phyloP scores from a whole-genome alignment of 805 yeast genomes.

The Ogataea naganishii region DNA sequence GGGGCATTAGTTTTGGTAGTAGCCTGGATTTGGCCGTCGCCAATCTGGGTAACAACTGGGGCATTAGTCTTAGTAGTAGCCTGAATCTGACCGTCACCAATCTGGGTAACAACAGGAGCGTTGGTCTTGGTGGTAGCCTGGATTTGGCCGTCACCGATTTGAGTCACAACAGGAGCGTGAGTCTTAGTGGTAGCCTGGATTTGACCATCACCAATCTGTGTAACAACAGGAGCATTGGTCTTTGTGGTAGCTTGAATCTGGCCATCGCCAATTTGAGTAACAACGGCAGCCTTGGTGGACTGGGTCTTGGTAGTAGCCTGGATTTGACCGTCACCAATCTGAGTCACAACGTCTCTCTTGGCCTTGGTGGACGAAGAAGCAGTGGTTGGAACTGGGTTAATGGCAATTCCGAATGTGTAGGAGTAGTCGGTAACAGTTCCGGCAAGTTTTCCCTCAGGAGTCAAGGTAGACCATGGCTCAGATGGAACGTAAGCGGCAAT shows the following conservation, averaged over 20 bases:
- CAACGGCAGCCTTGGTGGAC: conserved; percentile 22
- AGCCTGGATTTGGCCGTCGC: conserved; percentile 34
- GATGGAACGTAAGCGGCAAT: conserved; percentile 57
- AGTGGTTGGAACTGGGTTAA: conserved; percentile 37
- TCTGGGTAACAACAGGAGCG: conserved; percentile 35
- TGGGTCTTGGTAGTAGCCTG: conserved; percentile 27
- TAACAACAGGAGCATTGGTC: conserved; percentile 28
- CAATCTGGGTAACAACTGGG: conserved; percentile 23
- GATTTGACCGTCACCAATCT: conserved; percentile 38
- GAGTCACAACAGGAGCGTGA: conserved; percentile 22
- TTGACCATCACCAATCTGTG: conserved; percentile 52
- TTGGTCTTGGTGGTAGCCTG: conserved; percentile 27
- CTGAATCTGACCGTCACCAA: conserved; percentile 49
- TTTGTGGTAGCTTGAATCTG: conserved; percentile 43
- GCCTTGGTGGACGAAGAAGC: conserved; percentile 19
- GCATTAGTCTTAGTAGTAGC: conserved; percentile 27
- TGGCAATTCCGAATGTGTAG: conserved; percentile 59
- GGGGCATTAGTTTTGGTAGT: conserved; percentile 22
- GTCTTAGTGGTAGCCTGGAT: conserved; percentile 35
- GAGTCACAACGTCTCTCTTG: conserved; percentile 27
- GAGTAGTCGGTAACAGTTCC: conserved; percentile 52
- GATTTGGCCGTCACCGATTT: conserved; percentile 34
- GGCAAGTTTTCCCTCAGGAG: conserved; percentile 46
- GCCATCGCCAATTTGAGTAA: conserved; percentile 51
- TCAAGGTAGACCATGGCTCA: conserved; percentile 65